phyloP scores from a whole-genome alignment of 805 yeast species.

The Wickerhamomyces rabaulensis region DNA sequence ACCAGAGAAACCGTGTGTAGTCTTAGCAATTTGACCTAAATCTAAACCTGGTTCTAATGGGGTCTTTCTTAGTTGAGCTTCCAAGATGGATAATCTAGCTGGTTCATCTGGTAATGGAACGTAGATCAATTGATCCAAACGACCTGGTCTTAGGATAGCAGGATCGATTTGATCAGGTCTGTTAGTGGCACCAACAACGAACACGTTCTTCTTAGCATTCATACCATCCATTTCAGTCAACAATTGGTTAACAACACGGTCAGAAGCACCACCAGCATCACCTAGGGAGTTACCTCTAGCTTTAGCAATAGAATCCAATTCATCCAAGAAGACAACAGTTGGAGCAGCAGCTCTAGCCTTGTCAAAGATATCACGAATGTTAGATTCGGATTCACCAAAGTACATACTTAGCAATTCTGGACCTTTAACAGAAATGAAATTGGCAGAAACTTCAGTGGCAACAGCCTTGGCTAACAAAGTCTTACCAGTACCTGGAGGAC shows the following conservation, averaged over 20 bases:
- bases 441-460: conserved; percentile 98
- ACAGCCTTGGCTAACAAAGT: conserved; percentile 97
- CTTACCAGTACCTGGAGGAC: conserved; percentile 99
- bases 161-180: conserved; percentile 99
- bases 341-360: conserved; percentile 99
- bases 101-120: conserved; percentile 97
- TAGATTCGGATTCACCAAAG: conserved; percentile 98
- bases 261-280: conserved; percentile 96
- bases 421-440: conserved; percentile 95
- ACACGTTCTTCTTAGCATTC: conserved; percentile 98
- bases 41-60: conserved; percentile 97
- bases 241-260: conserved; percentile 92
- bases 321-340: conserved; percentile 97
- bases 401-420: conserved; percentile 97
- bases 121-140: conserved; percentile 96
- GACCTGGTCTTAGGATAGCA: conserved; percentile 96
- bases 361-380: conserved; percentile 95
- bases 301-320: conserved; percentile 95
- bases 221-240: conserved; percentile 99
- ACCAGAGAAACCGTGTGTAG: conserved; percentile 98
- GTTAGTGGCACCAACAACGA: conserved; percentile 98
- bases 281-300: conserved; percentile 90
- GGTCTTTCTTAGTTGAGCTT: conserved; percentile 96
- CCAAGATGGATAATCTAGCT: conserved; percentile 88
- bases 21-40: conserved; percentile 80